Conservation (phyloP, 345 rosid species). For the Orychophragmus violaceus region DNA sequence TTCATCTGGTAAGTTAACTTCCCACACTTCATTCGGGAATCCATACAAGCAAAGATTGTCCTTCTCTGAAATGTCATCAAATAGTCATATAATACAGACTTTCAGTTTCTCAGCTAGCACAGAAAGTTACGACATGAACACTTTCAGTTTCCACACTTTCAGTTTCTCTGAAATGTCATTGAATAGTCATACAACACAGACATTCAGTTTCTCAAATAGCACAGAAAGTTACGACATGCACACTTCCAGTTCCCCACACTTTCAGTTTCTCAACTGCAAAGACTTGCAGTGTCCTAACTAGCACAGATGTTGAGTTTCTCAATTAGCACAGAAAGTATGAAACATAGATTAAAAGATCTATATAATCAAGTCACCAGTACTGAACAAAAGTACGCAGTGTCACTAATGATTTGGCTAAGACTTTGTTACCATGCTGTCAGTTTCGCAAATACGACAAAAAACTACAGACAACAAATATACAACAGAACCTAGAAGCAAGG, state of each 20-base stretch:
- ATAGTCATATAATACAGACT: neutral
- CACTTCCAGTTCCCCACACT: no score
- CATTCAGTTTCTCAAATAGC: neutral
- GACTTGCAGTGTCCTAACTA: neutral
- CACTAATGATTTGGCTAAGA: neutral
- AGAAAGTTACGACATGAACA: neutral
- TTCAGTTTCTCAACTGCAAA: neutral
- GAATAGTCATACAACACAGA: neutral
- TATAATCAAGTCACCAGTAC: neutral
- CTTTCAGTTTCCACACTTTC: no score
- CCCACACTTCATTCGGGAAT: conserved; percentile 67
- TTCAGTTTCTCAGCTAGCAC: neutral
- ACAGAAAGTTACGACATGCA: no score
- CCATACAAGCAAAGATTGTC: conserved; percentile 89
- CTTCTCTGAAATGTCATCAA: conserved; percentile 41
- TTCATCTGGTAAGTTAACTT: conserved; percentile 81
- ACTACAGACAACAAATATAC: neutral
- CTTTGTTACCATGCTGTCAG: neutral
- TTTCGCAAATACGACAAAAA: neutral
- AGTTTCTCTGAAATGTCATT: neutral
- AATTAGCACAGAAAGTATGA: neutral
- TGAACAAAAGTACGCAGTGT: neutral
- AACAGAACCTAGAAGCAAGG: neutral
- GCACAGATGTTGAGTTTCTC: neutral
- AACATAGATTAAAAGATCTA: neutral